A percentile compares a stretch with the other conserved stretches of the same genome.
Conservation (phyloP, 2,329 filamentous ascomycete species). For the Aspergillus persii region DNA sequence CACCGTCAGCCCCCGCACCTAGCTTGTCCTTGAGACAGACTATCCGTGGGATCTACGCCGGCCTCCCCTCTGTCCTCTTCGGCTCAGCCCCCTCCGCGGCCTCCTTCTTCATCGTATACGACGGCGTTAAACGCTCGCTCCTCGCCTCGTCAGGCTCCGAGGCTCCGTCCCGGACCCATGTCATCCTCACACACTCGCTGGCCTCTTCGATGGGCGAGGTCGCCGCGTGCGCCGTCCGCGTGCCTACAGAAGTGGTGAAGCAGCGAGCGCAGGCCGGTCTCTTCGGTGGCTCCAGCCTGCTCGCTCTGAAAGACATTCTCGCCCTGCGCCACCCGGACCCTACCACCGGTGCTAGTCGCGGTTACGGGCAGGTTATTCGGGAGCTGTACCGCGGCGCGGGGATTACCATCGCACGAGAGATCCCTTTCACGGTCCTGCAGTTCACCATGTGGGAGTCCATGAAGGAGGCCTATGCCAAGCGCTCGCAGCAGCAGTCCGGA, state of each 20-base stretch:
- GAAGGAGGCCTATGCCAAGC: conserved; percentile 57
- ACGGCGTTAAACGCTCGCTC: conserved; percentile 63
- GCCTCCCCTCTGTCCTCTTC: conserved; percentile 82
- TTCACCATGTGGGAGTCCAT: conserved; percentile 96
- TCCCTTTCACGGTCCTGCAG: conserved; percentile 95
- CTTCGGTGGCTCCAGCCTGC: conserved; percentile 67
- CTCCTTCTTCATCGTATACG: conserved; percentile 96
- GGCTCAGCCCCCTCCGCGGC: conserved; percentile 92
- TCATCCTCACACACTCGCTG: conserved; percentile 67
- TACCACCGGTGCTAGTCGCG: conserved; percentile 39
- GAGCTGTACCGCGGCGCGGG: conserved; percentile 90
- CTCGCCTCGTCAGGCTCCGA: conserved; percentile 36
- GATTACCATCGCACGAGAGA: conserved; percentile 91
- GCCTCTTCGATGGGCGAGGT: conserved; percentile 86
- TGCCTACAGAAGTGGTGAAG: conserved; percentile 96
- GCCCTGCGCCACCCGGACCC: conserved; percentile 41
- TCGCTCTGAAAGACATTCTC: conserved; percentile 70
- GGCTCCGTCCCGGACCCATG: conserved; percentile 32
- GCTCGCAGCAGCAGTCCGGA: conserved; percentile 27
- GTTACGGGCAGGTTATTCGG: conserved; percentile 61
- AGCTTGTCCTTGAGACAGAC: conserved; percentile 80
- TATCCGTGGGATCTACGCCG: conserved; percentile 88
- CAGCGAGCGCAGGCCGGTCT: conserved; percentile 89
- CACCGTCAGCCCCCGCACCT: conserved; percentile 51
- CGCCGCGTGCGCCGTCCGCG: conserved; percentile 85